These are phyloP conservation scores for Cystobasidium tubakii DNA, from an alignment of 768 basidiomycete genomes.

Conservation along the genomic window DNA sequence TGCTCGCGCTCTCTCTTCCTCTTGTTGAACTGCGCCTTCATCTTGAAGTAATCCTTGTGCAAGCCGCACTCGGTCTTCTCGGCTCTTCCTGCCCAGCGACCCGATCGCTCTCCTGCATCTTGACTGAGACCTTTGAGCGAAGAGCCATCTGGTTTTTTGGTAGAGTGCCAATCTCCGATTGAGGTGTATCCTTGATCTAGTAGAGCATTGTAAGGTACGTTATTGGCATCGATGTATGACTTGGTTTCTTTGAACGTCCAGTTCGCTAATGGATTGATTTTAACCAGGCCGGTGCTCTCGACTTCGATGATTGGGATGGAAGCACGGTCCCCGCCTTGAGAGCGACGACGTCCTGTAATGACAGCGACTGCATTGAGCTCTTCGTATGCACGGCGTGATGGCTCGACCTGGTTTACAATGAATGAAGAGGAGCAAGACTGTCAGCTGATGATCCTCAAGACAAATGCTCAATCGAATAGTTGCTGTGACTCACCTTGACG, in stretches of 20 bases:
- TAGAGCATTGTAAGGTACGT: constrained; percentile 80
- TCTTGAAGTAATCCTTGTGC: constrained; percentile 62
- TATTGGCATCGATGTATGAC: constrained; percentile 70
- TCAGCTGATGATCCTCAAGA: neutral
- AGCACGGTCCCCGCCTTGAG: constrained; percentile 86
- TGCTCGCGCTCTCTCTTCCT: constrained; percentile 49
- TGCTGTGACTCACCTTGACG: constrained; percentile 64
- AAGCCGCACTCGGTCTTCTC: constrained; percentile 93
- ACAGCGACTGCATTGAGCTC: constrained; percentile 71
- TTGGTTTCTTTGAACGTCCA: constrained; percentile 84
- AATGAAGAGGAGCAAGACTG: constrained; percentile 4
- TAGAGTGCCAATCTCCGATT: constrained; percentile 97
- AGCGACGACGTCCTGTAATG: constrained; percentile 88
- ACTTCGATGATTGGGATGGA: constrained; percentile 78
- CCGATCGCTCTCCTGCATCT: constrained; percentile 72
- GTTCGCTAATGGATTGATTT: constrained; percentile 84
- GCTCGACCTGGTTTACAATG: constrained; percentile 67
- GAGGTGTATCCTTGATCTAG: constrained; percentile 87
- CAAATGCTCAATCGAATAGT: neutral
- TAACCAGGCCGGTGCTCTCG: constrained; percentile 80
- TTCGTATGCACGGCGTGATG: constrained; percentile 78
- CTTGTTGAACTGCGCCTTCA: constrained; percentile 51
- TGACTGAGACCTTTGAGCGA: constrained; percentile 60
- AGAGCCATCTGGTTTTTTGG: constrained; percentile 51
- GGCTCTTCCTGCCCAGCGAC: constrained; percentile 76